Evolutionary conservation across 169 alveolate species (phyloP), one percentile per base, ranked within the genome.

Genomic region (Plasmodium malariae): DNA sequence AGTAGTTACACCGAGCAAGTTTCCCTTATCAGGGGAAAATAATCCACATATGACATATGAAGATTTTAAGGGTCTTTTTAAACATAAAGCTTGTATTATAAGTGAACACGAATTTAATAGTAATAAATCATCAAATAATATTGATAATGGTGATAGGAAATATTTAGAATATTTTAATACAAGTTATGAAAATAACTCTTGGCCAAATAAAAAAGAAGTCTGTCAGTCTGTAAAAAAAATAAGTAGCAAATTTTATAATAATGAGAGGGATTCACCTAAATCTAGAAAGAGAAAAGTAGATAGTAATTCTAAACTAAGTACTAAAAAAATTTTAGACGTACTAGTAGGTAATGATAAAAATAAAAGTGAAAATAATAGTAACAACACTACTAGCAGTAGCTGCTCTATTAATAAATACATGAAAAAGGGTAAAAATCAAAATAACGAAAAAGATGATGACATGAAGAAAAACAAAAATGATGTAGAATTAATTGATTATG

Each of bases 81-180:
- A 86, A 21, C 63, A 68, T 32, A 69, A 70, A 7, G 92, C 87
- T 34, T 86, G 92, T 72, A 32, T 86, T 14, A 68, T 70, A 34
- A 86, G 92, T 70, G 92, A 86, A 45, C 73, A 86, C 37, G 87
- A 86, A 86, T 86, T 49, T 83, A 83, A 69, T n/a, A 83, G 65
- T 32, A 69, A 83, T n/a, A 69, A 83, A 34, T 21, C 55, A 51
- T 28, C 72, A 12, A 67, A n/a, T 21, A 28, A 36, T 37, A 37
- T 28, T 17, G 87, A 59, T 40, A 57, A 57, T 49, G 36, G 26
- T 49, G 87, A 54, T 34, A 70, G 60, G 19, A 68, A 69, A n/a
- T 69, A 85, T 49, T 12, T 32, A 21, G 83, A 83, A 28, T 24
- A 45, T 6, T 51, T 68, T 40, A 60, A 37, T 48, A 2, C 40